Evolutionary conservation across 192 early-diverging fungal species (phyloP), one percentile per base, ranked within the genome.

Genomic region (Backusella luteola): DNA sequence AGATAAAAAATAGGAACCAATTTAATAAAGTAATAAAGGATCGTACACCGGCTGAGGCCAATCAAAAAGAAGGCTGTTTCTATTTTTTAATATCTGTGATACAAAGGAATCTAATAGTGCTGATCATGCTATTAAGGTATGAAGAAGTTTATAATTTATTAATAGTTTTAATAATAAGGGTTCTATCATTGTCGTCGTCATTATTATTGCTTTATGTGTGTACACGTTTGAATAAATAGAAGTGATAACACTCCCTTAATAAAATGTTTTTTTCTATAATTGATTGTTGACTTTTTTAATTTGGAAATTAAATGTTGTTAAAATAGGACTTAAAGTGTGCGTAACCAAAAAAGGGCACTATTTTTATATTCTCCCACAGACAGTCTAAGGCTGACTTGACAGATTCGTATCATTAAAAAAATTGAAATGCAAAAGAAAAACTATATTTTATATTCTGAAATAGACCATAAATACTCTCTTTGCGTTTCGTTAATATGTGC

Each of bases 371-470:
- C 56, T 63, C 56, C 26, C 56, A 63, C 56, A 63, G 11, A 63
- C 56, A 12, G 23, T 29, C 23, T 12, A 59, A 49, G 17, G 1
- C 19, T 17, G 19, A 59, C 56, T 59, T 59, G 56, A 59, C 56
- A 59, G 56, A 59, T 59, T 59, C 56, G 56, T 59, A 59, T 59
- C 56, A 59, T n/a, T 59, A 59, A 23, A 59, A 53, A 56, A 56
- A 26, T 12, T 23, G 21, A 59, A 26, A 26, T 12, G 56, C 9
- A 59, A 11, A 59, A 63, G 8, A 56, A 21, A 23, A 23, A 59
- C 26, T 29, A 14, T 63, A 63, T 63, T 63, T 63, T 12, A 4
- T 12, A 63, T 63, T 63, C 56, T 63, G 23, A 63, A 63, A 63
- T 63, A 63, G 29, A 63, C 56, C 56, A 29, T 63, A 21, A 26